A percentile compares a stretch with the other conserved stretches of the same genome.
phyloP scores from a whole-genome alignment of 2,329 filamentous ascomycete genomes.

The Camptophora hylomeconis region DNA sequence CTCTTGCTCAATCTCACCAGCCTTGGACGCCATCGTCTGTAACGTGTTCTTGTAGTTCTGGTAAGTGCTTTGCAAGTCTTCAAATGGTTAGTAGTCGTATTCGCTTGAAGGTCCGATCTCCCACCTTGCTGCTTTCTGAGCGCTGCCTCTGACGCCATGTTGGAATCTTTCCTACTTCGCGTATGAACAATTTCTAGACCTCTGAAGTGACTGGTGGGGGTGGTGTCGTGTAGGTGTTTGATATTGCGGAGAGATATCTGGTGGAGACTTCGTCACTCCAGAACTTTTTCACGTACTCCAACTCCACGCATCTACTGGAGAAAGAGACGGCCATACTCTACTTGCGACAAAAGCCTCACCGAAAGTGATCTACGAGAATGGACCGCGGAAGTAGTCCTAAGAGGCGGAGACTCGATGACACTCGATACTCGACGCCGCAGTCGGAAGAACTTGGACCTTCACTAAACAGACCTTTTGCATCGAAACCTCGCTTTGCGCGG shows the following conservation, averaged over 20 bases:
- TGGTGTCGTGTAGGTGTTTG: neutral
- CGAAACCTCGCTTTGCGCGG: constrained; percentile 22
- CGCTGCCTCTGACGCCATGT: constrained; percentile 16
- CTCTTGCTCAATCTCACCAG: constrained; percentile 94
- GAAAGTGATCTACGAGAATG: too few species aligned
- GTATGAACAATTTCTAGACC: too few species aligned
- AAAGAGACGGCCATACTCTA: constrained; percentile 1
- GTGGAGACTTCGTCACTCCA: constrained; percentile 11
- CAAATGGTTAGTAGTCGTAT: constrained; percentile 4
- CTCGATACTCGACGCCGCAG: constrained; percentile 43
- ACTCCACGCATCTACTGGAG: too few species aligned
- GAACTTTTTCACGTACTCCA: constrained; percentile 8
- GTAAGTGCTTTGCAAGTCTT: constrained; percentile 38
- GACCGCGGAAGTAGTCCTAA: constrained; percentile 42
- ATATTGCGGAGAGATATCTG: constrained; percentile 1
- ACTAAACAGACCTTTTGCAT: constrained; percentile 28
- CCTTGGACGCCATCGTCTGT: constrained; percentile 88
- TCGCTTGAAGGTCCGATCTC: constrained; percentile 1
- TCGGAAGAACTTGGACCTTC: constrained; percentile 22
- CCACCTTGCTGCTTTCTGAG: constrained; percentile 34
- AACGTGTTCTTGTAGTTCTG: constrained; percentile 53
- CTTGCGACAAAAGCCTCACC: too few species aligned
- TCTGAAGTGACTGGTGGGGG: too few species aligned
- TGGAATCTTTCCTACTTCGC: too few species aligned
- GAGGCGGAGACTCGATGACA: constrained; percentile 53